phyloP scores from a whole-genome alignment of 176 grass and related monocot species.

The Cocos nucifera region DNA sequence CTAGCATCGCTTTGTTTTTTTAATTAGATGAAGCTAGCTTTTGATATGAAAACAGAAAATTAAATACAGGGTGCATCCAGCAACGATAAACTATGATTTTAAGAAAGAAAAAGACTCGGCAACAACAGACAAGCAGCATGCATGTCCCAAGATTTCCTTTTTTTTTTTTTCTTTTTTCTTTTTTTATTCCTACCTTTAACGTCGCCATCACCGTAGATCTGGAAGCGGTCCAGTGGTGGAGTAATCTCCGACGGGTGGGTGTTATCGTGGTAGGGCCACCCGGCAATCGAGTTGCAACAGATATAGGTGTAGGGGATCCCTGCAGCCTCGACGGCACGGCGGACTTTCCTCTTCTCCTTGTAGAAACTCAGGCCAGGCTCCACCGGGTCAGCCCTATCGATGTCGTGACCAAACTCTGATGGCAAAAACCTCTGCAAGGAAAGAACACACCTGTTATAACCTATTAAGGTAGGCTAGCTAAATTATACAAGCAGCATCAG shows the following conservation, averaged over 20 bases:
- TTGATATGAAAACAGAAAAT: too few species aligned
- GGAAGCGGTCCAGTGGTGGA: constrained; percentile 57
- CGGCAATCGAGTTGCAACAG: constrained; percentile 78
- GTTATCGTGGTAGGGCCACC: constrained; percentile 70
- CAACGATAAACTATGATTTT: too few species aligned
- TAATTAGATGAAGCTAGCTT: too few species aligned
- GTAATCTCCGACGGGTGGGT: constrained; percentile 50
- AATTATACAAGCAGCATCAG: too few species aligned
- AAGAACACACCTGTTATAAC: too few species aligned
- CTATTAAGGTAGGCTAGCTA: too few species aligned
- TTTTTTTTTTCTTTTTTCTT: too few species aligned
- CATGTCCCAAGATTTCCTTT: too few species aligned
- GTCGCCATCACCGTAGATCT: constrained; percentile 66
- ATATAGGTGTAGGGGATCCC: constrained; percentile 59
- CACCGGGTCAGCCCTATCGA: constrained; percentile 60
- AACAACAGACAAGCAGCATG: too few species aligned
- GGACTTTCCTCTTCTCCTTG: constrained; percentile 42
- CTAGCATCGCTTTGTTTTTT: too few species aligned
- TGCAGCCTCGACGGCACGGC: constrained; percentile 47
- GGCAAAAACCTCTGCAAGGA: constrained; percentile 47
- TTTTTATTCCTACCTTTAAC: constrained; percentile 27
- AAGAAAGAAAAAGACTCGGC: too few species aligned
- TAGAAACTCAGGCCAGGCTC: constrained; percentile 48
- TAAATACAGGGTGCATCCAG: too few species aligned
- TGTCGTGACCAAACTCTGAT: constrained; percentile 77